Conservation (phyloP, 495 filamentous ascomycete genomes). For the Amphirosellinia nigrospora region DNA sequence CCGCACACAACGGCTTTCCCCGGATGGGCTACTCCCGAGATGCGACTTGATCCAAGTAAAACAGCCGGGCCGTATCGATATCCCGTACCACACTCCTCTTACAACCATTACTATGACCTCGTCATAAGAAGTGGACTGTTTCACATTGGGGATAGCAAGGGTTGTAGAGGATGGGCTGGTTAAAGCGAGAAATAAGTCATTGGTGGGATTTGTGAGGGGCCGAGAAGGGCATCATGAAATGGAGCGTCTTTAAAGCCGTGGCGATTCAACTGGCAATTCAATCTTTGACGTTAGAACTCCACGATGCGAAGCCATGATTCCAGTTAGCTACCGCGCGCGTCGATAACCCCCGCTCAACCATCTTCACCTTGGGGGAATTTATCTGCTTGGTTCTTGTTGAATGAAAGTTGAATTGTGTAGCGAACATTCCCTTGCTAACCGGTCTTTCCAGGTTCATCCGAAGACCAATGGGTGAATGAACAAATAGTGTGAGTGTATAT, state of each 20-base stretch:
- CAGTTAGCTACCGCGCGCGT: neutral
- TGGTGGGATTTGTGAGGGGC: neutral
- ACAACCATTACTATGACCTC: neutral
- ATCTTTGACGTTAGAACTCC: neutral
- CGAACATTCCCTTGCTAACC: conserved; percentile 8
- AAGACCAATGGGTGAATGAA: conserved; percentile 54
- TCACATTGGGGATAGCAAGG: neutral
- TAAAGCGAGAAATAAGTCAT: neutral
- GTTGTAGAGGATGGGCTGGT: neutral
- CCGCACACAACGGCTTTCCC: conserved; percentile 6
- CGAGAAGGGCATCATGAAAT: neutral
- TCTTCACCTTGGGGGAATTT: neutral
- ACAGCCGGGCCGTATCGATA: neutral
- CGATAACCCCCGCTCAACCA: neutral
- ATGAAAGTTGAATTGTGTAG: conserved; percentile 5
- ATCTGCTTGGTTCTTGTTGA: neutral
- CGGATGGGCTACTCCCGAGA: neutral
- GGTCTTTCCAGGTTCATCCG: conserved; percentile 42
- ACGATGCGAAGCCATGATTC: neutral
- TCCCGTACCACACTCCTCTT: neutral
- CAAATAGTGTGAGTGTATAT: conserved; percentile 46
- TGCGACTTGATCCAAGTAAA: neutral
- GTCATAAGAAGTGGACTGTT: neutral
- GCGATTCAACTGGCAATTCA: neutral
- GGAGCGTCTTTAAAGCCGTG: neutral